Evolutionary conservation across 108 stramenopile genomes (phyloP).

Genomic region (Pseudonitzschia pungens): DNA sequence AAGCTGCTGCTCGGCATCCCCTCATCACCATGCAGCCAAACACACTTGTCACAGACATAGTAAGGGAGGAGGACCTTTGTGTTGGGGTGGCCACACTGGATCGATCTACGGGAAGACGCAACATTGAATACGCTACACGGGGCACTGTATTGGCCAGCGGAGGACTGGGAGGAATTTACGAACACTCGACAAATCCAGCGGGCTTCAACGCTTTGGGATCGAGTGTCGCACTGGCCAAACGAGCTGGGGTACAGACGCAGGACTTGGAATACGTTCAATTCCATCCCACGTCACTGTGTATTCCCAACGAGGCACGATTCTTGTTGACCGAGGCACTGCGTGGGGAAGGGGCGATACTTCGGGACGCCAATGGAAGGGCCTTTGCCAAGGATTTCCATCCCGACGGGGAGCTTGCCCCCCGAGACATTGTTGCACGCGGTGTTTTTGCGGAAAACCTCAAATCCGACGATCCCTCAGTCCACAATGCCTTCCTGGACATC

Average conservation of each 20-base stretch:
- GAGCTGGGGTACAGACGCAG: constrained; percentile 60
- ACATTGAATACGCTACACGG: constrained; percentile 49
- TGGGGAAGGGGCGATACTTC: constrained; percentile 89
- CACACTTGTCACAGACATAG: constrained; percentile 86
- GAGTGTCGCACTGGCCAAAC: constrained; percentile 76
- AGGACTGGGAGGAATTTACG: constrained; percentile 89
- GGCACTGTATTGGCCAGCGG: constrained; percentile 90
- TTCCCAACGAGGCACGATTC: constrained; percentile 85
- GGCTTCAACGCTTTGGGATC: constrained; percentile 91
- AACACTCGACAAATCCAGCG: constrained; percentile 91
- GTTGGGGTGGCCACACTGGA: constrained; percentile 47
- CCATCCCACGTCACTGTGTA: constrained; percentile 89
- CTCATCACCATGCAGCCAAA: constrained; percentile 77
- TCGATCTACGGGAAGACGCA: constrained; percentile 41
- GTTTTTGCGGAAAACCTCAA: constrained; percentile 80
- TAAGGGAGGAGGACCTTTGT: constrained; percentile 51
- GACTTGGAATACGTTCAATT: constrained; percentile 97
- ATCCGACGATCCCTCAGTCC: constrained; percentile 25
- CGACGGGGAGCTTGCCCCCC: constrained; percentile 89
- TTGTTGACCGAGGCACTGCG: constrained; percentile 92
- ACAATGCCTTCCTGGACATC: constrained; percentile 85
- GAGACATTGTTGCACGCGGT: constrained; percentile 92
- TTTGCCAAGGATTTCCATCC: constrained; percentile 88
- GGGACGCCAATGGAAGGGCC: constrained; percentile 68
- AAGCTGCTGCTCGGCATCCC: constrained; percentile 77